Evolutionary conservation across 2,329 filamentous ascomycete genomes (phyloP).

Genomic region (Beauveria asiatica): DNA sequence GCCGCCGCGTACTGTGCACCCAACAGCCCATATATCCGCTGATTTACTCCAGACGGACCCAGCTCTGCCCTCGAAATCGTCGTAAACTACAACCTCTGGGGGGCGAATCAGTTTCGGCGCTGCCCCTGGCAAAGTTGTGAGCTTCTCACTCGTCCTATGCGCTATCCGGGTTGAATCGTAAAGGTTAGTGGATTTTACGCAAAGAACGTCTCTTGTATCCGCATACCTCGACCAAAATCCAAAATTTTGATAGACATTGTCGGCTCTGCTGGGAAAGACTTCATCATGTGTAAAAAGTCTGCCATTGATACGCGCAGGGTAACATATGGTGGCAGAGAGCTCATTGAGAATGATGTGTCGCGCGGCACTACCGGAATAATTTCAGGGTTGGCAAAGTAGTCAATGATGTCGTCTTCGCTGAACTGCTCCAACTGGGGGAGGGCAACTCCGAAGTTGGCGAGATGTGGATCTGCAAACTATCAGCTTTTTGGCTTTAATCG

Average conservation of each 20-base stretch:
- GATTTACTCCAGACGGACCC: background rate
- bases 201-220: background rate
- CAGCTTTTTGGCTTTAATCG: background rate
- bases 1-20: background rate
- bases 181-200: background rate
- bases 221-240: conserved; percentile 1
- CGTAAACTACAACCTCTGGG: background rate
- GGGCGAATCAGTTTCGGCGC: background rate
- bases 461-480: background rate
- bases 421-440: background rate
- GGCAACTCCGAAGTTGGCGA: background rate
- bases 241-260: background rate
- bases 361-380: background rate
- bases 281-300: background rate
- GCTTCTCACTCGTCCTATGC: background rate
- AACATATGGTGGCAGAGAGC: background rate
- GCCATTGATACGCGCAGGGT: background rate
- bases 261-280: background rate
- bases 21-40: background rate
- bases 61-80: background rate
- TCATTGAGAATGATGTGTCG: background rate
- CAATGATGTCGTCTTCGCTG: background rate
- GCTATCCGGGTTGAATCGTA: background rate
- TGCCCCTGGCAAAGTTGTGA: background rate
- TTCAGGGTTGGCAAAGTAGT: background rate